Base-by-base conservation (phyloP, 1,139 yeast genomes). In the Scheffersomyces segobiensis region DNA sequence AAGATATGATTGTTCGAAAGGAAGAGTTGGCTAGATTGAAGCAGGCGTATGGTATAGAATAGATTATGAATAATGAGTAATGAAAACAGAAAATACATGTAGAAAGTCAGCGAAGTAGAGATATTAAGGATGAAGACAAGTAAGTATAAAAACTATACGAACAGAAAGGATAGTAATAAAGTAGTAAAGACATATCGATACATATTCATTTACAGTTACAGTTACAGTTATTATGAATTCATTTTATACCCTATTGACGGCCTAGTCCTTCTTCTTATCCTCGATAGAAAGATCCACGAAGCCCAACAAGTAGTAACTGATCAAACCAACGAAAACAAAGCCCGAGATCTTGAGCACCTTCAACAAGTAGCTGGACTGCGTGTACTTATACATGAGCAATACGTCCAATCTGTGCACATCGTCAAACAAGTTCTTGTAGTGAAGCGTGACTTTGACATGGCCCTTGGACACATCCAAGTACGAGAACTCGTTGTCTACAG, bases 401-500 rank as follows among this genome's bases (percentile, higher is more conserved):
- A 93, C 74, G 56, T 86, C 86, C 50, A 87, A 78, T 53, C 79
- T 77, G 60, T 83, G 79, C 71, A 90, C 80, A 60, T 87, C 93
- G 71, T 91, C 97, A 62, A 91, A 83, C 63, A 93, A 71, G 70
- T 91, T 88, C 32, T 74, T 70, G 71, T 81, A 91, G 50, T 77
- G 76, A 56, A 93, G 74, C 19, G 87, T 82, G n/a, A 91, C 83
- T 65, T 90, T 89, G 49, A 91, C 87, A 65, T 95, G 96, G 32
- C 99, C 99, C 52, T 81, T 77, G 47, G 82, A 76, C 55, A 91
- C 83, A 74, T 95, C 98, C 66, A 93, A 84, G 74, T 87, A 93
- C 26, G 92, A 87, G 60, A 78, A 76, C 74, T 86, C 87, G 62
- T 79, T 67, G 53, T 76, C 73, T 61, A 82, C 70, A 7, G 66